Base-by-base conservation (phyloP, 2,329 filamentous ascomycete genomes). In the Apiospora saccharicola region DNA sequence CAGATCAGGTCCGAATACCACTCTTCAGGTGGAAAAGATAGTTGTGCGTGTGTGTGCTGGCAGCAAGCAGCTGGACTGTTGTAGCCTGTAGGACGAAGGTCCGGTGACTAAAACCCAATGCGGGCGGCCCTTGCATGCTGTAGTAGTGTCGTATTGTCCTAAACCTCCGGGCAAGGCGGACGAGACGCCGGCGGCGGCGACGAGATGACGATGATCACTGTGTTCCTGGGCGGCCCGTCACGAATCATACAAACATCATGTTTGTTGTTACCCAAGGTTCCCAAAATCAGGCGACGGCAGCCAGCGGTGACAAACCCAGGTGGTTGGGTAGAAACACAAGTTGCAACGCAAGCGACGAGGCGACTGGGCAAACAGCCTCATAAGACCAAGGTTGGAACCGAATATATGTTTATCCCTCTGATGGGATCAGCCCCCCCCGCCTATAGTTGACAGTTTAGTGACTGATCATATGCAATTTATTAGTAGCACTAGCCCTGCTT, bases 401-500 rank as follows among this genome's bases (percentile, higher is more conserved):
- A 64, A 41, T 64, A 24, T 41, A 41, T 37, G 53, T 61, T 61
- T 61, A 34, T 34, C 16, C 53, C 30, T 22, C 5, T 37, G 8
- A n/a, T 22, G 19, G 30, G 30, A 61, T 12, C 22, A 12, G 8
- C 26, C 41, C 34, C 57, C 57, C 57, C 57, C 22, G 34, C 34
- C 57, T 41, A 41, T 64, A 64, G 57, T 41, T 64, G 57, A 41
- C 34, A n/a, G 19, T 12, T n/a, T 41, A 41, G 57, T 41, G 57
- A 64, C 57, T n/a, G 34, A 13, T 64, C 57, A 64, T 64, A 10
- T n/a, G 57, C n/a, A 51, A 24, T 26, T 24, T 22, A 22, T 22
- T 61, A 10, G 53, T 19, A 61, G 53, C 30, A 64, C 34, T 41
- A 41, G 57, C 57, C 57, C 34, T 64, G 57, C 57, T 64, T 64